Evolutionary conservation across 768 basidiomycete genomes (phyloP).

Genomic region (Glaciozyma martinii): DNA sequence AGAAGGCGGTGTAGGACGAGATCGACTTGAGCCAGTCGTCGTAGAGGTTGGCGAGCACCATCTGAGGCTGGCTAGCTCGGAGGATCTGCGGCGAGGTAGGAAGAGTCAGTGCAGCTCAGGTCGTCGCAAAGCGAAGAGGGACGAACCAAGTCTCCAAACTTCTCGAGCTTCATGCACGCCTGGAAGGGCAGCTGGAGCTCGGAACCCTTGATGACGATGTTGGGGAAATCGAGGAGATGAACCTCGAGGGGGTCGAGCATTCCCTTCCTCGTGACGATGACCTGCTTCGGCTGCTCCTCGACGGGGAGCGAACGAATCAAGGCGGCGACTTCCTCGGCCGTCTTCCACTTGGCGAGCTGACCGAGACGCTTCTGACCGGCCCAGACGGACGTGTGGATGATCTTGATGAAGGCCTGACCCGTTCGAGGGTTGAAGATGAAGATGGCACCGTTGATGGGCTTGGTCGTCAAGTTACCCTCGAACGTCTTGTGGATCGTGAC

Average conservation of each 20-base stretch:
- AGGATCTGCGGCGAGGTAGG: slow-evolving; percentile 18
- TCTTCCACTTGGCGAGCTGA: slow-evolving; percentile 99
- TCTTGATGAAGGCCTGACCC: slow-evolving; percentile 94
- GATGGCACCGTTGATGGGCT: slow-evolving; percentile 95
- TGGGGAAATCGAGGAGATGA: slow-evolving; percentile 98
- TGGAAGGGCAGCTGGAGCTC: slow-evolving; percentile 98
- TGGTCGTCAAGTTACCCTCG: slow-evolving; percentile 98
- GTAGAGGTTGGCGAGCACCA: slow-evolving; percentile 97
- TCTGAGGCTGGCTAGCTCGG: slow-evolving; percentile 96
- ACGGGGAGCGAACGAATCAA: slow-evolving; percentile 95
- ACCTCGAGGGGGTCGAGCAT: slow-evolving; percentile 93
- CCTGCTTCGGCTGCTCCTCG: slow-evolving; percentile 99
- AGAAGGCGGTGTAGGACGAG: slow-evolving; percentile 98
- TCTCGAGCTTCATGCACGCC: slow-evolving; percentile 99
- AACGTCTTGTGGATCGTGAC: slow-evolving; percentile 99
- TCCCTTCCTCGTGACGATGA: slow-evolving; percentile 98
- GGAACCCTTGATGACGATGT: slow-evolving; percentile 99
- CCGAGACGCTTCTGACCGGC: slow-evolving; percentile 99
- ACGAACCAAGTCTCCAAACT: slow-evolving; percentile 94
- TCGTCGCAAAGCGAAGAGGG: slow-evolving; percentile 40
- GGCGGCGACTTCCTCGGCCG: slow-evolving; percentile 98
- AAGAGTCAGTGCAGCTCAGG: neutral
- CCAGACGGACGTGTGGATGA: slow-evolving; percentile 99
- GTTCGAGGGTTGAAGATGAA: slow-evolving; percentile 99
- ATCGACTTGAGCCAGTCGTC: slow-evolving; percentile 99